Percentiles rank a stretch among this genome's conserved stretches.
These are phyloP conservation scores for peach (Prunus persica) DNA, from an alignment of 306 rosid species.

Conservation along the genomic window Prunus_persica_NCBIv2 NC_034009.1:27740501-27741000, in stretches of 20 bases:
- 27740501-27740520: too few species aligned
- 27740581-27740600: background rate
- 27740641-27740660: background rate
- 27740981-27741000: background rate
- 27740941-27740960: background rate
- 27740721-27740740: background rate
- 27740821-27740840: background rate
- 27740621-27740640: background rate
- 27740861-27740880: background rate
- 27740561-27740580: background rate
- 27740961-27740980: background rate
- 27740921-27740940: background rate
- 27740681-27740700: background rate
- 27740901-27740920: background rate
- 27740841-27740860: background rate
- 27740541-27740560: too few species aligned
- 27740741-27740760: background rate
- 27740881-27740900: conserved; percentile 19
- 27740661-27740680: background rate
- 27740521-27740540: too few species aligned
- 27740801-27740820: background rate
- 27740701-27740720: background rate
- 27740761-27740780: background rate
- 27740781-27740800: conserved; percentile 7
- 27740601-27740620: background rate